phyloP scores from a whole-genome alignment of 2,329 filamentous ascomycete species.

The Cryphonectria naterciae region DNA sequence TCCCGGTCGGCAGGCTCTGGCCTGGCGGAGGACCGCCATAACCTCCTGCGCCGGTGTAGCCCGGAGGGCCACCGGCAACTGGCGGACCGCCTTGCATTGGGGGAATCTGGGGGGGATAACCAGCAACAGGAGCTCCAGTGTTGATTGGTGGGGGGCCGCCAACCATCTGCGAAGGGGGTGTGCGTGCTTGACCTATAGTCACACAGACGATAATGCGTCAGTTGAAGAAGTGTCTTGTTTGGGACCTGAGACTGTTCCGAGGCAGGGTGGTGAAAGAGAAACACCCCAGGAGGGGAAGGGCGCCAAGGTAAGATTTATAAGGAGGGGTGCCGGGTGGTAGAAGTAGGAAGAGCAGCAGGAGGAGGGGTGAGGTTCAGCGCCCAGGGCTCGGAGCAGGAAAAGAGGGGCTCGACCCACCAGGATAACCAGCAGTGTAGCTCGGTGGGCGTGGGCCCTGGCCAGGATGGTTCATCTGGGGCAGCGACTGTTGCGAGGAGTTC shows the following conservation, averaged over 20 bases:
- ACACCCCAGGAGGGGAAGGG: conserved; percentile 38
- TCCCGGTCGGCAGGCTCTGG: conserved; percentile 42
- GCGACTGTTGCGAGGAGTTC: conserved; percentile 51
- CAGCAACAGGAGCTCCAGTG: conserved; percentile 59
- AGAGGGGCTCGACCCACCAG: conserved; percentile 28
- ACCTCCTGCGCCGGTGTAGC: conserved; percentile 48
- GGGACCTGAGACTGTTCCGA: conserved; percentile 57
- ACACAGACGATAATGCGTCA: neutral
- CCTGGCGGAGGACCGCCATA: conserved; percentile 49
- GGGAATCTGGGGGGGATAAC: conserved; percentile 62
- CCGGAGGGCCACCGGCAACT: conserved; percentile 49
- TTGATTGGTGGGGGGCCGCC: conserved; percentile 71
- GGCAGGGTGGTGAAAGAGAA: conserved; percentile 45
- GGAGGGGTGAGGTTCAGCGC: conserved; percentile 5
- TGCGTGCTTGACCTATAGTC: conserved; percentile 50
- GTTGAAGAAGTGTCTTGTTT: neutral
- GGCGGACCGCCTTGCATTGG: conserved; percentile 45
- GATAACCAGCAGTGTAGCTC: conserved; percentile 59
- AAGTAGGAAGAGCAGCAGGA: neutral
- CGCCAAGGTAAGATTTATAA: conserved; percentile 44
- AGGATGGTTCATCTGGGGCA: conserved; percentile 67
- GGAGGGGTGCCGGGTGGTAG: conserved; percentile 5
- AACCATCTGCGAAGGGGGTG: conserved; percentile 63
- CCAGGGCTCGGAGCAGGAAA: conserved; percentile 15
- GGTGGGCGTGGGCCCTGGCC: conserved; percentile 64